Percentiles rank a stretch among this genome's conserved stretches.
phyloP scores from a whole-genome alignment of 1,284 basidiomycete species.

The Ceratobasidium sp. region DNA sequence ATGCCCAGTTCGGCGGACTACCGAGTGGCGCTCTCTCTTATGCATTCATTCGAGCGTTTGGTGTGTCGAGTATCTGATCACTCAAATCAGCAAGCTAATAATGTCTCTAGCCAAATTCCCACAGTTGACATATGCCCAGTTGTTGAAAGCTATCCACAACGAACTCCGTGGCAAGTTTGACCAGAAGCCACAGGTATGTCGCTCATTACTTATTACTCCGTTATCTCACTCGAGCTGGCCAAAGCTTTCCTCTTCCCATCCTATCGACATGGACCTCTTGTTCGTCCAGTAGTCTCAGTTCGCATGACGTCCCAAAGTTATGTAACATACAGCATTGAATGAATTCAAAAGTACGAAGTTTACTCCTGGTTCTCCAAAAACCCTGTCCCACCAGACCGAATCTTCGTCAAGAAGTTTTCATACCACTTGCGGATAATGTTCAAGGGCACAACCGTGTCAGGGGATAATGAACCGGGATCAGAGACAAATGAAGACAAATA shows the following conservation, averaged over 20 bases:
- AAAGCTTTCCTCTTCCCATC: constrained; percentile 38
- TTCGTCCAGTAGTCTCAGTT: constrained; percentile 22
- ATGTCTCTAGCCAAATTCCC: constrained; percentile 29
- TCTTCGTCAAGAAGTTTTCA: constrained; percentile 77
- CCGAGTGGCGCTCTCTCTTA: constrained; percentile 34
- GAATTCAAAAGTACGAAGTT: constrained; percentile 23
- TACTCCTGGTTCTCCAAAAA: constrained; percentile 79
- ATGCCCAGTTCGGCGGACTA: constrained; percentile 32
- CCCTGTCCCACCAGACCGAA: constrained; percentile 72
- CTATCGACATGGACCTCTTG: constrained; percentile 38
- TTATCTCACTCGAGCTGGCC: neutral
- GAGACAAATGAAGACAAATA: constrained; percentile 81
- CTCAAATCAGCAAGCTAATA: neutral
- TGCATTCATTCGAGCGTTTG: constrained; percentile 39
- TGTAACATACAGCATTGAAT: neutral
- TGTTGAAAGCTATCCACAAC: constrained; percentile 25
- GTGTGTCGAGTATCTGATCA: neutral
- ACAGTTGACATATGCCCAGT: constrained; percentile 31
- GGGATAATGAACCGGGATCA: constrained; percentile 60
- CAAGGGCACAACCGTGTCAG: constrained; percentile 79
- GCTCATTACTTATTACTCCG: neutral
- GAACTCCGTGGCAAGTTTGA: constrained; percentile 37
- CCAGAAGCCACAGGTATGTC: constrained; percentile 36
- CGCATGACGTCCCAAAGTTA: neutral
- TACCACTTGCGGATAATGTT: constrained; percentile 83